Conservation (phyloP, 129 eudicot genomes). For the Calendula officinalis region DNA sequence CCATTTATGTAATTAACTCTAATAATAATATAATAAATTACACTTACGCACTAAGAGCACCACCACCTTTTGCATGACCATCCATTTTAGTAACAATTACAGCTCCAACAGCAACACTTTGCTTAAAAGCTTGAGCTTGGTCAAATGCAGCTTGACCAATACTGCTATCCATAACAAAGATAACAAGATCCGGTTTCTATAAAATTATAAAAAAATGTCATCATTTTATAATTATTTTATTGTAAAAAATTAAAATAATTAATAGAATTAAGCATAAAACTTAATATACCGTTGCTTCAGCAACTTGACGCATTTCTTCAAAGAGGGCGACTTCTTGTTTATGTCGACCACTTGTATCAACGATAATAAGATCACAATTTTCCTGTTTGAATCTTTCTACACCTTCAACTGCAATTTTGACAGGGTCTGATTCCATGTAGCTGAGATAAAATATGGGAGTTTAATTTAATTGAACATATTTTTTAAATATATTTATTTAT, state of each 20-base stretch:
- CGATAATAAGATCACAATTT: slow-evolving; percentile 77
- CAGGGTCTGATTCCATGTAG: slow-evolving; percentile 93
- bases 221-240: background rate
- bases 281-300: slow-evolving; percentile 78
- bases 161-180: slow-evolving; percentile 98
- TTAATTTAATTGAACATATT: background rate
- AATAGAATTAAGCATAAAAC: background rate
- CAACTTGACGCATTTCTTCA: slow-evolving; percentile 98
- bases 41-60: slow-evolving; percentile 99
- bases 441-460: slow-evolving; percentile 37
- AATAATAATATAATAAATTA: background rate
- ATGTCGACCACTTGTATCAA: slow-evolving; percentile 97
- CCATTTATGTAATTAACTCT: no score
- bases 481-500: background rate
- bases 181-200: slow-evolving; percentile 95
- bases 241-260: background rate
- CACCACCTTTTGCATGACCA: slow-evolving; percentile 99
- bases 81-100: slow-evolving; percentile 96
- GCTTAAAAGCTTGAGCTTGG: slow-evolving; percentile 94
- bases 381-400: slow-evolving; percentile 85
- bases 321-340: slow-evolving; percentile 87
- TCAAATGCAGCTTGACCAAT: slow-evolving; percentile 99
- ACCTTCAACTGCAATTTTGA: slow-evolving; percentile 86
- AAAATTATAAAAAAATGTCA: slow-evolving; percentile 18
- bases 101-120: slow-evolving; percentile 98